phyloP scores from a whole-genome alignment of 2,329 filamentous ascomycete genomes.

The Fusarium dlaminii region DNA sequence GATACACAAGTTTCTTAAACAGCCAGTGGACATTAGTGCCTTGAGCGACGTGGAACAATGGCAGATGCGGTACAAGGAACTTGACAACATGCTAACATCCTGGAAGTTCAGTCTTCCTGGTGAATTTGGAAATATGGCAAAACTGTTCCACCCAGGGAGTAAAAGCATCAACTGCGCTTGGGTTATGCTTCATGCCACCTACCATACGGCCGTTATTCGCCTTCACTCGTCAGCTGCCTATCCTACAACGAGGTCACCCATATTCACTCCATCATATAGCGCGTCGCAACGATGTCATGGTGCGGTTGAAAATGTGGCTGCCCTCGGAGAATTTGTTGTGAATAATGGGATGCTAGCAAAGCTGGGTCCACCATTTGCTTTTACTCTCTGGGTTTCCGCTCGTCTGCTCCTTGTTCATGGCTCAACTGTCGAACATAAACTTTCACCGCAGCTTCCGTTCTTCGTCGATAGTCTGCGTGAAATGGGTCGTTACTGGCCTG shows the following conservation, averaged over 20 bases:
- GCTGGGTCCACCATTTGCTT: slow-evolving; percentile 89
- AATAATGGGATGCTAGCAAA: slow-evolving; percentile 79
- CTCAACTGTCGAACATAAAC: slow-evolving; percentile 85
- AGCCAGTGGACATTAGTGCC: slow-evolving; percentile 87
- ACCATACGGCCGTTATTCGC: slow-evolving; percentile 88
- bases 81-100: slow-evolving; percentile 79
- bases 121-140: slow-evolving; percentile 86
- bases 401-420: slow-evolving; percentile 88
- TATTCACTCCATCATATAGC: slow-evolving; percentile 89
- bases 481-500: slow-evolving; percentile 86
- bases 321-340: slow-evolving; percentile 80
- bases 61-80: slow-evolving; percentile 86
- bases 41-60: slow-evolving; percentile 87
- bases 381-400: slow-evolving; percentile 91
- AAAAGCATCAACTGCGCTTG: slow-evolving; percentile 82
- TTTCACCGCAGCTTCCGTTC: slow-evolving; percentile 81
- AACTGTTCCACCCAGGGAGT: slow-evolving; percentile 75
- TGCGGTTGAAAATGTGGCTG: slow-evolving; percentile 84
- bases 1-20: slow-evolving; percentile 88
- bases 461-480: slow-evolving; percentile 84
- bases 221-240: slow-evolving; percentile 93
- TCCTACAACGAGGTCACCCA: slow-evolving; percentile 85
- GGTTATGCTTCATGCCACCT: slow-evolving; percentile 92
- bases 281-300: slow-evolving; percentile 84
- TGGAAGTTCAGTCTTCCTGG: slow-evolving; percentile 87